Conservation (phyloP, 2,329 filamentous ascomycete genomes). For the Pyricularia pennisetigena region DNA sequence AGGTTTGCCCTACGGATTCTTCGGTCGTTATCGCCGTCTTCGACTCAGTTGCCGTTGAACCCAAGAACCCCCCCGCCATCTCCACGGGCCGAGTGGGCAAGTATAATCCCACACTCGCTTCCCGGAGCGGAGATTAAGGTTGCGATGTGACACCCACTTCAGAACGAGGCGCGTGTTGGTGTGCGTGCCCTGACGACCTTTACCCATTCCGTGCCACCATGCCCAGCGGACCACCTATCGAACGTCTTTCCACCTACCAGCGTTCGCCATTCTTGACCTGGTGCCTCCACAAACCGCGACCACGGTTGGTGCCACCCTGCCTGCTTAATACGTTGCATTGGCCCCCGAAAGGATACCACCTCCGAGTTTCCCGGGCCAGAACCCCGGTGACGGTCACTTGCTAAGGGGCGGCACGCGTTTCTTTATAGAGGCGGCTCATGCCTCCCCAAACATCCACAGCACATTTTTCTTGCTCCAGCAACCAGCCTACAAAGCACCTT, state of each 20-base stretch:
- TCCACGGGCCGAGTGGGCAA: neutral
- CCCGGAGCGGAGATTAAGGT: neutral
- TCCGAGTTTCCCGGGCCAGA: neutral
- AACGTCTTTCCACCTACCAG: slow-evolving; percentile 4
- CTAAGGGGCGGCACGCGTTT: neutral
- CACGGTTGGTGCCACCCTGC: neutral
- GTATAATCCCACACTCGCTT: neutral
- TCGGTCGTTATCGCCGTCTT: neutral
- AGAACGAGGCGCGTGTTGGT: neutral
- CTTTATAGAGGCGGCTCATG: neutral
- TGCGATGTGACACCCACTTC: neutral
- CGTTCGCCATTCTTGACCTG: neutral
- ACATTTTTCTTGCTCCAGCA: neutral
- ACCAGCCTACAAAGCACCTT: neutral
- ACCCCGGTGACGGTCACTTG: neutral
- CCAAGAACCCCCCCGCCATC: neutral
- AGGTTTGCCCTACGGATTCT: neutral
- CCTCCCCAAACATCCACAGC: too few relatives aligned
- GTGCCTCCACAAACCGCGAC: neutral
- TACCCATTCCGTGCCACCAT: neutral
- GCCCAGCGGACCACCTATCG: neutral
- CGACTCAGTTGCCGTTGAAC: neutral
- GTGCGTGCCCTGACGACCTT: neutral
- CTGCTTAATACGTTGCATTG: neutral
- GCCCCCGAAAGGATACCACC: neutral